Percentiles rank a stretch among this genome's conserved stretches.
phyloP scores from a whole-genome alignment of 345 rosid genomes.

The Gynandropsis gynandra region DNA sequence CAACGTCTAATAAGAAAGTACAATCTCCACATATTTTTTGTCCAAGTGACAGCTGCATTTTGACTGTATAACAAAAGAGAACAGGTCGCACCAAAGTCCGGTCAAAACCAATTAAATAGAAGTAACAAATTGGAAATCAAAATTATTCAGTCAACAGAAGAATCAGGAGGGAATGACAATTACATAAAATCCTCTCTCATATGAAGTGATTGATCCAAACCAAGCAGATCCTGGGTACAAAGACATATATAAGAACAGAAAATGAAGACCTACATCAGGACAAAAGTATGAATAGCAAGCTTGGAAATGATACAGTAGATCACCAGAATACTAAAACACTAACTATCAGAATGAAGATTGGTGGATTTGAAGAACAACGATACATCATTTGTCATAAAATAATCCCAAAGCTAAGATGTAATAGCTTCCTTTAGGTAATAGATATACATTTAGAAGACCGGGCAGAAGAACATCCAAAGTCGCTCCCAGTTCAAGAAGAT shows the following conservation, averaged over 20 bases:
- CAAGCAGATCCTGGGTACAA: constrained; percentile 39
- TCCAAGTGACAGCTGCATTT: constrained; percentile 50
- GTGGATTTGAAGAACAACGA: constrained; percentile 13
- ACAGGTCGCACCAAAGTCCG: constrained; percentile 12
- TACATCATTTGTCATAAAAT: no score
- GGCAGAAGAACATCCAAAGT: no score
- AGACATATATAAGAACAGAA: constrained; percentile 3
- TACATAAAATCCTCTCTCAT: constrained; percentile 31
- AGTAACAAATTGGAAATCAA: constrained; percentile 3
- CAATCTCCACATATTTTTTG: constrained; percentile 80
- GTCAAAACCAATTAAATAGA: constrained; percentile 8
- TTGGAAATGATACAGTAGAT: constrained; percentile 5
- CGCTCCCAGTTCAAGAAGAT: no score
- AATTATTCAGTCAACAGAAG: constrained; percentile 10
- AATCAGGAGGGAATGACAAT: constrained; percentile 20
- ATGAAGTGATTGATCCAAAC: constrained; percentile 24
- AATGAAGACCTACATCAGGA: constrained; percentile 5
- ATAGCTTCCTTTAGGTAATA: no score
- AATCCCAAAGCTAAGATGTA: constrained; percentile 16
- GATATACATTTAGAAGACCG: no score
- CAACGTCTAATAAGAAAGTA: constrained; percentile 70
- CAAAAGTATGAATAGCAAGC: not conserved
- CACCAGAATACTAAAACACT: constrained; percentile 10
- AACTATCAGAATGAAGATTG: constrained; percentile 7
- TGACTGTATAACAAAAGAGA: constrained; percentile 16